Conservation (phyloP, 768 basidiomycete genomes). For the Candolleomyces aberdarensis region DNA sequence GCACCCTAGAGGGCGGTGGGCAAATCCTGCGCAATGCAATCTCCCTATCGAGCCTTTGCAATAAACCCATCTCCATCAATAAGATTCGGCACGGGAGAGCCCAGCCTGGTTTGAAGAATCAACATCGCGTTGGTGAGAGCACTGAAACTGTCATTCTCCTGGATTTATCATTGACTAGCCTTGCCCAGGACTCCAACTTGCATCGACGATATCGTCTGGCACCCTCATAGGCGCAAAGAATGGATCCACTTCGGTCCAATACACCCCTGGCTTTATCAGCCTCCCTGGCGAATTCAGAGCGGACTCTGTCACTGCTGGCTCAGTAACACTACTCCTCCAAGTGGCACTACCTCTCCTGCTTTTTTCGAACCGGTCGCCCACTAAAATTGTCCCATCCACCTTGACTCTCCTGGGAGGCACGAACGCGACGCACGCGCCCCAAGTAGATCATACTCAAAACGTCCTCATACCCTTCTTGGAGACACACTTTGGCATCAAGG, state of each 20-base stretch:
- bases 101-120: conserved; percentile 66
- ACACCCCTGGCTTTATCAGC: conserved; percentile 46
- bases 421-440: conserved; percentile 68
- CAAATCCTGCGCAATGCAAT: conserved; percentile 72
- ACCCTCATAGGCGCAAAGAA: conserved; percentile 50
- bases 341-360: conserved; percentile 66
- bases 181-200: conserved; percentile 58
- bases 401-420: conserved; percentile 68
- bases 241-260: conserved; percentile 52
- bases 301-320: conserved; percentile 62
- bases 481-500: conserved; percentile 46
- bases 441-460: conserved; percentile 67
- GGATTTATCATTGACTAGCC: neutral
- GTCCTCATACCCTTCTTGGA: conserved; percentile 68
- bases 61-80: conserved; percentile 55
- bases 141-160: neutral
- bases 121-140: conserved; percentile 62
- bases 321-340: conserved; percentile 69
- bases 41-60: conserved; percentile 61
- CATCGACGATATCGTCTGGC: conserved; percentile 57
- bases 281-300: conserved; percentile 39
- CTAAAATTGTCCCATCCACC: conserved; percentile 31
- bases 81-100: conserved; percentile 58
- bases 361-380: conserved; percentile 37
- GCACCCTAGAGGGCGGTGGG: conserved; percentile 60